phyloP scores from a whole-genome alignment of 768 basidiomycete genomes.

The Tricholomella constricta region DNA sequence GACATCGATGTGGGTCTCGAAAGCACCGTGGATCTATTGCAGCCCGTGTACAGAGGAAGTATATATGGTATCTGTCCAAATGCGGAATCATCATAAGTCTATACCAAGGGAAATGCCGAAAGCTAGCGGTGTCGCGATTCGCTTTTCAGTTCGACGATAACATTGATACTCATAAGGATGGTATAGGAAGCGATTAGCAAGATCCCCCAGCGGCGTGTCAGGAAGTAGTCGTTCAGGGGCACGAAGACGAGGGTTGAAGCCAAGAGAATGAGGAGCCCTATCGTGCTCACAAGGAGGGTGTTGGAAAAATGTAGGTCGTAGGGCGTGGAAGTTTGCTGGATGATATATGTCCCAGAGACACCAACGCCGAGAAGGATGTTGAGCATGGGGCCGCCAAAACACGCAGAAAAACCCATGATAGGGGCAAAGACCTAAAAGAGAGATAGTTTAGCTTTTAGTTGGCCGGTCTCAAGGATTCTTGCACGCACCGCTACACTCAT shows the following conservation, averaged over 20 bases:
- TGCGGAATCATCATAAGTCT: too few species aligned
- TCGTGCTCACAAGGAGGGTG: constrained; percentile 81
- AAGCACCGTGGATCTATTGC: too few species aligned
- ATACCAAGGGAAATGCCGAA: not conserved
- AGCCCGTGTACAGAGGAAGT: too few species aligned
- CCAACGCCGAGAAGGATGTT: constrained; percentile 92
- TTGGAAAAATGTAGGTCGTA: constrained; percentile 78
- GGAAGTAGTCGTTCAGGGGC: constrained; percentile 79
- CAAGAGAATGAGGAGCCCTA: constrained; percentile 80
- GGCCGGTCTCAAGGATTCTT: not conserved
- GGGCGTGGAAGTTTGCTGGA: constrained; percentile 59
- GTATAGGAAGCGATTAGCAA: constrained; percentile 75
- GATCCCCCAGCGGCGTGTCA: constrained; percentile 81
- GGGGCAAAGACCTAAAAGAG: constrained; percentile 71
- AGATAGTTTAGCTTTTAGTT: not conserved
- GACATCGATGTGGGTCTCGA: too few species aligned
- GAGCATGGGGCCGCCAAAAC: constrained; percentile 92
- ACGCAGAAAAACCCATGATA: constrained; percentile 94
- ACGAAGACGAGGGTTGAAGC: constrained; percentile 78
- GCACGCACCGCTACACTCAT: constrained; percentile 83
- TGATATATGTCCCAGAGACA: constrained; percentile 86
- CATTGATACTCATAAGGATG: constrained; percentile 74
- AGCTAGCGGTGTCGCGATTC: constrained; percentile 8
- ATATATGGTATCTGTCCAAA: too few species aligned
- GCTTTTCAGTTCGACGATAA: constrained; percentile 71